Percentiles rank a stretch among this genome's conserved stretches.
Conservation (phyloP, 2,329 filamentous ascomycete genomes). For the Talaromyces sp. region DNA sequence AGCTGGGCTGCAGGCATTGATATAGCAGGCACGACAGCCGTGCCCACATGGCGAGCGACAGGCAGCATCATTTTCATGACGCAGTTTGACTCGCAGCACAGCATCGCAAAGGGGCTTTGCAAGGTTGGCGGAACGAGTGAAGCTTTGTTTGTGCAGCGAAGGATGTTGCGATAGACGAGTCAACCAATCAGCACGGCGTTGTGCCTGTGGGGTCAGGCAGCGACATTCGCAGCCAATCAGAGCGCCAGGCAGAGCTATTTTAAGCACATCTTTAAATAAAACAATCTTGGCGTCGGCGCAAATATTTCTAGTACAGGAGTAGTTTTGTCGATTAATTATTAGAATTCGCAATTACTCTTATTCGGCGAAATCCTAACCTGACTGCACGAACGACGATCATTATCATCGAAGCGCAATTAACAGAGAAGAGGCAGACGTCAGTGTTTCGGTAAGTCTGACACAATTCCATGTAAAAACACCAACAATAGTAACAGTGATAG, state of each 20-base stretch:
- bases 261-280: neutral
- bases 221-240: neutral
- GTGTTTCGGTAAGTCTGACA: no score
- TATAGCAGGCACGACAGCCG: neutral
- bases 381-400: neutral
- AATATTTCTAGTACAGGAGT: no score
- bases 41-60: neutral
- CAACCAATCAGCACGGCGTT: neutral
- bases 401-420: neutral
- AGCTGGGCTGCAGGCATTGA: neutral
- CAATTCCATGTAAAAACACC: no score
- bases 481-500: no score
- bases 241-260: neutral
- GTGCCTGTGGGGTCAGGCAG: neutral
- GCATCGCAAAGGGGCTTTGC: no score
- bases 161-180: neutral
- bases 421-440: neutral
- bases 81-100: neutral
- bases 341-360: no score
- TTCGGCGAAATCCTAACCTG: neutral
- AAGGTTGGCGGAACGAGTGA: neutral
- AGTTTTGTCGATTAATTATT: neutral
- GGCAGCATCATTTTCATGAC: neutral
- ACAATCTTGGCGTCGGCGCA: neutral
- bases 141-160: neutral